Conservation (phyloP, 192 early-diverging fungal genomes). For the Pilaira anomala region DNA sequence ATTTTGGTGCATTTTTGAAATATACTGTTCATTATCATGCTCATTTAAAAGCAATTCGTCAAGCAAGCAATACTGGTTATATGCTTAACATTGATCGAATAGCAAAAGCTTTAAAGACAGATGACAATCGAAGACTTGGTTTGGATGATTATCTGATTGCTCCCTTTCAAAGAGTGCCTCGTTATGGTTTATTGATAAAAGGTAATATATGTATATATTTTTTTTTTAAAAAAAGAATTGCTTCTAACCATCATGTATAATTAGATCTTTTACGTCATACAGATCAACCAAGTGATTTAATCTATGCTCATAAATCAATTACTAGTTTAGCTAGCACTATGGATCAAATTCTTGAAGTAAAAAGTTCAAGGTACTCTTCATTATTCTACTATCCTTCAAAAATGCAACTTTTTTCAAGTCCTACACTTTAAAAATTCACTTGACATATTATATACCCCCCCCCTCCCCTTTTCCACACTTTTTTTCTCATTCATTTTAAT, state of each 20-base stretch:
- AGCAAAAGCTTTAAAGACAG: constrained; percentile 12
- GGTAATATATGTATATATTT: constrained; percentile 19
- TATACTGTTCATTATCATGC: constrained; percentile 36
- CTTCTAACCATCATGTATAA: neutral
- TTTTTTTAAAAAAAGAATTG: neutral
- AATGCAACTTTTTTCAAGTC: too few species aligned
- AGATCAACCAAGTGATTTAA: constrained; percentile 7
- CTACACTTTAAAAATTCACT: too few species aligned
- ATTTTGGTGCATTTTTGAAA: constrained; percentile 30
- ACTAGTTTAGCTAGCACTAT: constrained; percentile 24
- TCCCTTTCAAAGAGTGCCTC: constrained; percentile 73
- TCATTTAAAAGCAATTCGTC: constrained; percentile 24
- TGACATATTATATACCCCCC: too few species aligned
- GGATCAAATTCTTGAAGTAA: constrained; percentile 6
- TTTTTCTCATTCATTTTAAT: too few species aligned
- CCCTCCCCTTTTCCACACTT: too few species aligned
- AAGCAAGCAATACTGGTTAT: constrained; percentile 24
- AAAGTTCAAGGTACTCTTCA: too few species aligned
- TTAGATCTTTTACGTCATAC: constrained; percentile 39
- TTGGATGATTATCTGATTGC: constrained; percentile 71
- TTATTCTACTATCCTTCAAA: too few species aligned
- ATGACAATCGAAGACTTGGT: constrained; percentile 51
- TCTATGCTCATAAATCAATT: constrained; percentile 30
- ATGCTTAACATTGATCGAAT: constrained; percentile 21
- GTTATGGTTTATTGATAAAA: constrained; percentile 68